A percentile compares a stretch with the other conserved stretches of the same genome.
Evolutionary conservation across 2,329 filamentous ascomycete genomes (phyloP).

Genomic region (Aureobasidium subglaciale): DNA sequence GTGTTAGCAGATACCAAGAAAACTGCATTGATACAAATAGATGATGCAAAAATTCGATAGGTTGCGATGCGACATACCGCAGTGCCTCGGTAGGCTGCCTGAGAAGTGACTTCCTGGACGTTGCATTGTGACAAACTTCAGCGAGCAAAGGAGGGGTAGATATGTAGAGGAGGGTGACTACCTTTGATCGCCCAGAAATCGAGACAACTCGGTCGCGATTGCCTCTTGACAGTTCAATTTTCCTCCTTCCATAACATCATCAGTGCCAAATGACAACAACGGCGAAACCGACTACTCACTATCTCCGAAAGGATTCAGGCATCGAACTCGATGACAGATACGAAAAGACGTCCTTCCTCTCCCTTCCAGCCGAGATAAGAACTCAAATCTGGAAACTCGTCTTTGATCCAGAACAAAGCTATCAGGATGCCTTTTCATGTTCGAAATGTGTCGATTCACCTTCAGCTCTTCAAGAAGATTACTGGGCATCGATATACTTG

Average conservation of each 20-base stretch:
- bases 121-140: background rate
- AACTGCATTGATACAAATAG: no score
- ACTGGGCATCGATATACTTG: constrained; percentile 25
- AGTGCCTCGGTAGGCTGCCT: background rate
- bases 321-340: constrained; percentile 12
- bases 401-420: constrained; percentile 6
- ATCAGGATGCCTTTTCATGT: background rate
- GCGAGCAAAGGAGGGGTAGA: background rate
- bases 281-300: background rate
- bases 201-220: background rate
- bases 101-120: no score
- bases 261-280: background rate
- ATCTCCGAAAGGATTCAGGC: constrained; percentile 6
- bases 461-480: constrained; percentile 22
- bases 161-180: background rate
- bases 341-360: constrained; percentile 13
- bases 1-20: no score
- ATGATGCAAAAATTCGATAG: no score
- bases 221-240: background rate
- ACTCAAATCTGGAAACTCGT: constrained; percentile 14
- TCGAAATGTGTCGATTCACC: background rate
- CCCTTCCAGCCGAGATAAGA: constrained; percentile 14
- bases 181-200: background rate
- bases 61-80: background rate
- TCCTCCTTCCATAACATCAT: background rate